Conservation (phyloP, 2,329 filamentous ascomycete genomes). For the Fusarium goolgardi region DNA sequence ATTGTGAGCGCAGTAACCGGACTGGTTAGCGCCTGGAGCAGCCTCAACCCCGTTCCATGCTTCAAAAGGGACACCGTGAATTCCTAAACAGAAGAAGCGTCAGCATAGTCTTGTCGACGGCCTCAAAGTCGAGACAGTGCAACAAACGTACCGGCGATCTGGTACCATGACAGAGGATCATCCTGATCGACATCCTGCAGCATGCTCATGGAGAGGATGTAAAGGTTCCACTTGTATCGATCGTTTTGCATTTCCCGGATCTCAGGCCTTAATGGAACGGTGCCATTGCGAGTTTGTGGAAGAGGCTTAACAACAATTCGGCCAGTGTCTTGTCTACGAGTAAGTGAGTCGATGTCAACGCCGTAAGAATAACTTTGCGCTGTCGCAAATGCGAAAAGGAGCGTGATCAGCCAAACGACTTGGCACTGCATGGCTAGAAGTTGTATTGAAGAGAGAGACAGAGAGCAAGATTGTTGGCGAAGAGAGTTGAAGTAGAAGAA, state of each 20-base stretch:
- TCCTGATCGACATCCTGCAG: constrained; percentile 76
- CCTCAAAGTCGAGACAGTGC: constrained; percentile 1
- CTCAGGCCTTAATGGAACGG: constrained; percentile 67
- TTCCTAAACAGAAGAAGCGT: constrained; percentile 61
- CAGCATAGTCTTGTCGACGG: constrained; percentile 9
- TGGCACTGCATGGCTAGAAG: constrained; percentile 29
- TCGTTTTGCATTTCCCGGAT: constrained; percentile 74
- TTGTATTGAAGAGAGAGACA: neutral
- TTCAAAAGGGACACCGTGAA: constrained; percentile 79
- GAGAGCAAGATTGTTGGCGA: neutral
- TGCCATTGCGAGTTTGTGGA: constrained; percentile 54
- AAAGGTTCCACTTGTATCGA: constrained; percentile 78
- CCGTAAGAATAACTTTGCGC: constrained; percentile 63
- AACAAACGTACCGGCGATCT: constrained; percentile 74
- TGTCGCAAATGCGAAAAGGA: constrained; percentile 23
- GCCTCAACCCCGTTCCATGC: constrained; percentile 65
- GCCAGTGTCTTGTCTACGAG: constrained; percentile 55
- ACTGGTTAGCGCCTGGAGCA: constrained; percentile 62
- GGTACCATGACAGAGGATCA: constrained; percentile 77
- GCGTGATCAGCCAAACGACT: constrained; percentile 19
- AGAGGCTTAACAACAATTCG: constrained; percentile 59
- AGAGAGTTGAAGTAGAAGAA: neutral
- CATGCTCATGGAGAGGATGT: constrained; percentile 77
- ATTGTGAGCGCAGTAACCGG: constrained; percentile 82
- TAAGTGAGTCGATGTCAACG: constrained; percentile 55